Conservation (phyloP, 257 asterid genomes). For the Capsicum rhomboideum region DNA sequence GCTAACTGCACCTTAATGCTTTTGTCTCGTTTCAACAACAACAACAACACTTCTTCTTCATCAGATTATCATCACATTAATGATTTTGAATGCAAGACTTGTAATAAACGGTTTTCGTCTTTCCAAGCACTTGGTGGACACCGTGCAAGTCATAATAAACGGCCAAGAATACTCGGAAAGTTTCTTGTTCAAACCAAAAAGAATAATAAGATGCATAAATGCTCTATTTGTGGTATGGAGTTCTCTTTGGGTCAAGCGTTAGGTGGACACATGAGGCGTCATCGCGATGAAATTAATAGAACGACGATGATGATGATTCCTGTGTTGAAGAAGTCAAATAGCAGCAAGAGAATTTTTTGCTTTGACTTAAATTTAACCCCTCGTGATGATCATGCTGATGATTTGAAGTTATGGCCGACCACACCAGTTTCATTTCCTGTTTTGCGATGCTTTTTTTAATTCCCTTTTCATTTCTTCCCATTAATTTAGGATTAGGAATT, state of each 20-base stretch:
- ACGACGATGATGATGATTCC: neutral
- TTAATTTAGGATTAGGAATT: neutral
- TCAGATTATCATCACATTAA: neutral
- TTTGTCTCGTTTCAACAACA: neutral
- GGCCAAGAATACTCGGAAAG: neutral
- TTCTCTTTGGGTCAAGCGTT: neutral
- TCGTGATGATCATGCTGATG: neutral
- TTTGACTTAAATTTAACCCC: neutral
- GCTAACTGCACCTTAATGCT: neutral
- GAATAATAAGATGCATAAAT: neutral
- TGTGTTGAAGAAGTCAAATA: neutral
- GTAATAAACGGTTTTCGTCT: neutral
- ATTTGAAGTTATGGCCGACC: neutral
- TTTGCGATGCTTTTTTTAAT: neutral
- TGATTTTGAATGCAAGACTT: conserved; percentile 7
- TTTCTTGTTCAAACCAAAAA: neutral
- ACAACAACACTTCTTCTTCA: neutral
- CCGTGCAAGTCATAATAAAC: conserved; percentile 4
- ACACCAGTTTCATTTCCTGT: neutral
- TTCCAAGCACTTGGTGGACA: conserved; percentile 11
- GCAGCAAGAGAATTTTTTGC: neutral
- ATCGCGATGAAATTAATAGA: neutral
- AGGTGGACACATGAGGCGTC: conserved; percentile 11
- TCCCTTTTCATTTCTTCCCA: neutral
- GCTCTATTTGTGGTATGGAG: neutral